phyloP scores from a whole-genome alignment of 2,329 filamentous ascomycete species.

The Cryphonectria japonica region DNA sequence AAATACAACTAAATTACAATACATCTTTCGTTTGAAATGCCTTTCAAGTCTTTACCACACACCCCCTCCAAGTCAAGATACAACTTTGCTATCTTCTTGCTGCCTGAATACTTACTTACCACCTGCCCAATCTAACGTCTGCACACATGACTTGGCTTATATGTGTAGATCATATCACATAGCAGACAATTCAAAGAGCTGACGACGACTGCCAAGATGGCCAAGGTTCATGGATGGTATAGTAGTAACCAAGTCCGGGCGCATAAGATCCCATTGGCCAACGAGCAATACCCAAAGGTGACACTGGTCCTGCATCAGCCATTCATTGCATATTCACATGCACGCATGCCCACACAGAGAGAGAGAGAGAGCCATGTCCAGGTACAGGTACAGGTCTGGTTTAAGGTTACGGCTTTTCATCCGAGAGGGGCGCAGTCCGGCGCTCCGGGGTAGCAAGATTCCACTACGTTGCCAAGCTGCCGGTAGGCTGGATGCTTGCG shows the following conservation, averaged over 20 bases:
- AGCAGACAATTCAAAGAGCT: background rate
- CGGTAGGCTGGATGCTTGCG: too few relatives aligned
- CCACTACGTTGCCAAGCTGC: background rate
- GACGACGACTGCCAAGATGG: background rate
- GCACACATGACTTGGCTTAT: background rate
- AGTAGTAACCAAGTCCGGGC: background rate
- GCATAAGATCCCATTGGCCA: too few relatives aligned
- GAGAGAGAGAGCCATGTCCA: too few relatives aligned
- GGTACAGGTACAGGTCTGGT: background rate
- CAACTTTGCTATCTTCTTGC: background rate
- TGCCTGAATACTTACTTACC: too few relatives aligned
- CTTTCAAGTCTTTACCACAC: background rate
- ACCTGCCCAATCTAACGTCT: too few relatives aligned
- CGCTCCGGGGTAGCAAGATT: background rate
- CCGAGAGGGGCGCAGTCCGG: background rate
- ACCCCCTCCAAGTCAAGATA: background rate
- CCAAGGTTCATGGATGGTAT: background rate
- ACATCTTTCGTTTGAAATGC: background rate
- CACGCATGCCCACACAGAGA: background rate
- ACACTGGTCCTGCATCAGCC: background rate
- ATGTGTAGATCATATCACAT: background rate
- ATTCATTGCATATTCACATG: background rate
- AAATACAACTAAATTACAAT: background rate
- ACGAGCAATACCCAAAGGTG: too few relatives aligned
- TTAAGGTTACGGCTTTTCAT: background rate